Evolutionary conservation across 257 asterid species (phyloP).

Genomic region (Salvia hispanica): DNA sequence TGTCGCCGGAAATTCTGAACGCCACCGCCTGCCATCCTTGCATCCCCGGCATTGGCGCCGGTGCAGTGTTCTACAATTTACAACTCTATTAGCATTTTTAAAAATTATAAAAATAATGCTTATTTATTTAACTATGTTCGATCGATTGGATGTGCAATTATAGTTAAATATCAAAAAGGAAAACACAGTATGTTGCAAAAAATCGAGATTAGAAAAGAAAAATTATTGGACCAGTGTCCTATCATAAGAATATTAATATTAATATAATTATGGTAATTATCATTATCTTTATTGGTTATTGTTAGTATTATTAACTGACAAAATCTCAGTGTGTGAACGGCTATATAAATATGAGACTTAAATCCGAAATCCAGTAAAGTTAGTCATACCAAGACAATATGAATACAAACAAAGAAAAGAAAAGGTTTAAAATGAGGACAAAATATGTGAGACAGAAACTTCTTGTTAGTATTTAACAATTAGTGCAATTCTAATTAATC

Average conservation of each 20-base stretch:
- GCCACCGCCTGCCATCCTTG: slow-evolving; percentile 98
- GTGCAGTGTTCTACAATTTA: slow-evolving; percentile 66
- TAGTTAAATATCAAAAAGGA: too few species aligned
- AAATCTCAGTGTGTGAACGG: slow-evolving; percentile 8
- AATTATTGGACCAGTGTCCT: neutral
- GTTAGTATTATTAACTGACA: neutral
- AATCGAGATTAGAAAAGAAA: too few species aligned
- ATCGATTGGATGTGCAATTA: neutral
- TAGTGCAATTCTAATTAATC: neutral
- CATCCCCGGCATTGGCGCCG: slow-evolving; percentile 93
- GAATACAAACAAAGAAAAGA: neutral
- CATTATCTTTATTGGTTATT: neutral
- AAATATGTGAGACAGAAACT: neutral
- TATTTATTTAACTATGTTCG: too few species aligned
- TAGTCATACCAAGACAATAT: neutral
- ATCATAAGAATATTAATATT: neutral
- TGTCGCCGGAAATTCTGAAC: slow-evolving; percentile 84
- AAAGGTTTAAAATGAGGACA: neutral
- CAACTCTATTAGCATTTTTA: neutral
- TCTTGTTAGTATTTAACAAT: neutral
- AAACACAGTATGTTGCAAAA: too few species aligned
- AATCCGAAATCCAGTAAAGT: neutral
- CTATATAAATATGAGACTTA: neutral
- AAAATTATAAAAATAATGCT: neutral
- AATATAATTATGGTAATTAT: neutral